Evolutionary conservation across 441 rosid species (phyloP), one percentile per base, ranked within the genome.

Genomic region (Arabidopsis lyrata): DNA sequence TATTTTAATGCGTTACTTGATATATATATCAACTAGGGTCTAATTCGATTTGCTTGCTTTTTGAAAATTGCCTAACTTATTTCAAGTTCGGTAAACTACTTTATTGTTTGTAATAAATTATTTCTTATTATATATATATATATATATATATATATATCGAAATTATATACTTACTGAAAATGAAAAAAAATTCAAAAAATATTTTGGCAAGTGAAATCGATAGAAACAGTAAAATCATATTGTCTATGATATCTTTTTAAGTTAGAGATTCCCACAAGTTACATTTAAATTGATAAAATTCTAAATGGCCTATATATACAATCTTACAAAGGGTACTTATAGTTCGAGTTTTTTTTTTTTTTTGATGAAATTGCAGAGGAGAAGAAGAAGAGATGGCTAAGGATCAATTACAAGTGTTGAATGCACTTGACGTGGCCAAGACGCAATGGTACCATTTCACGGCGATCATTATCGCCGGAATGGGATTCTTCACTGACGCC

Each of bases 391-490:
- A n/a, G n/a, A 86, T 92, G 90, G 81, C 87, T 2, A 36, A 52
- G 12, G 86, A 85, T 13, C 78, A 85, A 8, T 59, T 86, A 32
- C 77, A 55, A 20, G 90, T 88, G 82, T 81, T 88, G 16, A 80
- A 63, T 32, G 93, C 93, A 72, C 93, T 88, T 41, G 93, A 88
- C 57, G 75, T 74, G 14, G 90, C 90, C 4, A 88, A 88, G 77
- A 88, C 89, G 0, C 93, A 88, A 63, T 80, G 80, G 86, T 88
- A 88, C 74, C 93, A 88, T 77, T 88, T 88, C 78, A 86, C 89
- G 0, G 88, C 90, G 5, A 86, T 88, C 42, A 65, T 88, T 8
- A 83, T 88, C 11, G 93, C 89, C 1, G 93, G 90, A 34, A 88
- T 88, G 93, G 90, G 93, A 47, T 88, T 87, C 53, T 87, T 87